Evolutionary conservation across 1,284 basidiomycete species (phyloP).

Genomic region (Rhodotorula glutinis): DNA sequence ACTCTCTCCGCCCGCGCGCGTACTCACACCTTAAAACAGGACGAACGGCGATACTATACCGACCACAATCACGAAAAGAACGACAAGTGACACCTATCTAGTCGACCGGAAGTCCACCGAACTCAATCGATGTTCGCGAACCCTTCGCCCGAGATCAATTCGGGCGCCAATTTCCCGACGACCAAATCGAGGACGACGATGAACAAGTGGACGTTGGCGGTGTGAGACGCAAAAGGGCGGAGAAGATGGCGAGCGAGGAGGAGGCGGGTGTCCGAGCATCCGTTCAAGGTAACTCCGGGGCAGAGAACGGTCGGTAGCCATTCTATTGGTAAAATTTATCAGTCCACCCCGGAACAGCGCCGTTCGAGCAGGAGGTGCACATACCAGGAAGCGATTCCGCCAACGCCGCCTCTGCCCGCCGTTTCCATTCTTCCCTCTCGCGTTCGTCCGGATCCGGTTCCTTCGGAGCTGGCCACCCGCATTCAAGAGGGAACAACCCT

Average conservation of each 20-base stretch:
- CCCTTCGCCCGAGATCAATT: constrained; percentile 52
- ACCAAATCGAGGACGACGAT: constrained; percentile 64
- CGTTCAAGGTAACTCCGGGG: not conserved
- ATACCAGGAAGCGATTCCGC: constrained; percentile 18
- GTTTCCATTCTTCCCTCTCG: constrained; percentile 55
- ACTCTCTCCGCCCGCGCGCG: no score
- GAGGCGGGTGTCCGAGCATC: not conserved
- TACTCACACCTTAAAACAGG: no score
- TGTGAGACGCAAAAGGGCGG: constrained; percentile 58
- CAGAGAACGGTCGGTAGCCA: constrained; percentile 55
- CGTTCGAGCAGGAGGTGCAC: not conserved
- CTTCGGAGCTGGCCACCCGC: constrained; percentile 63
- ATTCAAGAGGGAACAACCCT: constrained; percentile 67
- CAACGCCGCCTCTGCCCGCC: constrained; percentile 16
- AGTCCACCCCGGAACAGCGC: no score
- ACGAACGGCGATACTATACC: no score
- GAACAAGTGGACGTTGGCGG: constrained; percentile 65
- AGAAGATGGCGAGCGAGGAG: constrained; percentile 54
- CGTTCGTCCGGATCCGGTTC: constrained; percentile 65
- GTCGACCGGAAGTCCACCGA: no score
- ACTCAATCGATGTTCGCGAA: not conserved
- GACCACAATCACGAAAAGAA: no score
- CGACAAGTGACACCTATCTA: no score
- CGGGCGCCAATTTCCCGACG: constrained; percentile 63
- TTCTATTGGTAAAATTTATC: constrained; percentile 43